Evolutionary conservation across 805 yeast species (phyloP).

Genomic region (Kluyveromyces lactis): DNA sequence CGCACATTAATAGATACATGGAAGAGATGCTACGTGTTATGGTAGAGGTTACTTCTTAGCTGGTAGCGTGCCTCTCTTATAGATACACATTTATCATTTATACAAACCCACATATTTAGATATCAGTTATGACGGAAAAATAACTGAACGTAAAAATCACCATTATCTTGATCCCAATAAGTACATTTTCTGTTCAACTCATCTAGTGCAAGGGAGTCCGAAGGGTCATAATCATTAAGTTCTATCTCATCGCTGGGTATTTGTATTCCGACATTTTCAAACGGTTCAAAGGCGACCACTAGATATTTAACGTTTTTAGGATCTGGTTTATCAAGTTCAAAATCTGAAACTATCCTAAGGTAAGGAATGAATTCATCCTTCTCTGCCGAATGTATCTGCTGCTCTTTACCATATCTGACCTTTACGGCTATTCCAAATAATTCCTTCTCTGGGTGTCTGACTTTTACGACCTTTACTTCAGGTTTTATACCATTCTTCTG

Average conservation of each 20-base stretch:
- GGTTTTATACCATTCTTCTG: constrained; percentile 37
- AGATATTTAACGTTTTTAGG: constrained; percentile 45
- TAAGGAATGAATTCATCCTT: constrained; percentile 41
- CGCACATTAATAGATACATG: constrained; percentile 45
- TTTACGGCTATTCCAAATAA: constrained; percentile 60
- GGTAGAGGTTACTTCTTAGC: background rate
- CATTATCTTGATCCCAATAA: constrained; percentile 64
- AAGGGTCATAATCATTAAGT: constrained; percentile 26
- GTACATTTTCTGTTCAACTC: constrained; percentile 41
- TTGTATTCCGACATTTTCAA: constrained; percentile 69
- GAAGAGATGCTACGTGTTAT: constrained; percentile 17
- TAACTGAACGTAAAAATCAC: constrained; percentile 63
- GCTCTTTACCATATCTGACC: constrained; percentile 40
- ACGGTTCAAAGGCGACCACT: constrained; percentile 83
- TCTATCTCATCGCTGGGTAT: constrained; percentile 48
- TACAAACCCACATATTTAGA: background rate
- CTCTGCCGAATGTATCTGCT: constrained; percentile 25
- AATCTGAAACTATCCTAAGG: constrained; percentile 62
- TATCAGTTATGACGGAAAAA: constrained; percentile 33
- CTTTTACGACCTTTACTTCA: constrained; percentile 54
- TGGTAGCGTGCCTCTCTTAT: too few relatives aligned
- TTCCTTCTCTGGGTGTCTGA: constrained; percentile 51
- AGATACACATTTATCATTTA: background rate
- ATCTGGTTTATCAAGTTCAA: constrained; percentile 53
- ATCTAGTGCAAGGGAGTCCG: constrained; percentile 26